These are phyloP conservation scores for Penicillium sp. DNA, from an alignment of 2,329 filamentous ascomycete genomes.

Conservation along the genomic window DNA sequence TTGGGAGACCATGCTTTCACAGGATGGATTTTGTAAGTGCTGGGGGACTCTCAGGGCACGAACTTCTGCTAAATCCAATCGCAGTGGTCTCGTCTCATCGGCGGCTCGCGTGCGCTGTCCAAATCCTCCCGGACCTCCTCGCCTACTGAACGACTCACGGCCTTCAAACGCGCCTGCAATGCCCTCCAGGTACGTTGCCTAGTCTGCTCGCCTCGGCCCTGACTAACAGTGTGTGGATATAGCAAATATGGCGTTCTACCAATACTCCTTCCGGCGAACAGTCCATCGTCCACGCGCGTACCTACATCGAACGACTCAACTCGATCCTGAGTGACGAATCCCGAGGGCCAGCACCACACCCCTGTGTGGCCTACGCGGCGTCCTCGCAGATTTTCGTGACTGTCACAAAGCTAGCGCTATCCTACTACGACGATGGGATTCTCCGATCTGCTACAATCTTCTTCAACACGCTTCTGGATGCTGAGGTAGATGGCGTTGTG, in stretches of 20 bases:
- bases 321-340: slow-evolving; percentile 82
- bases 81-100: slow-evolving; percentile 62
- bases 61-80: slow-evolving; percentile 3
- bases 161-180: slow-evolving; percentile 62
- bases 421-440: slow-evolving; percentile 79
- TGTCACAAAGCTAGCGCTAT: slow-evolving; percentile 82
- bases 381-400: slow-evolving; percentile 85
- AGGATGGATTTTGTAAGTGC: slow-evolving; percentile 48
- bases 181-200: slow-evolving; percentile 51
- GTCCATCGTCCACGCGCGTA: slow-evolving; percentile 51
- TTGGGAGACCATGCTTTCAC: slow-evolving; percentile 32
- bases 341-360: slow-evolving; percentile 80
- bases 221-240: slow-evolving; percentile 10
- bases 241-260: slow-evolving; percentile 62
- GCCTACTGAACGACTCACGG: slow-evolving; percentile 58
- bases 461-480: slow-evolving; percentile 90
- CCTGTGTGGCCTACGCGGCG: slow-evolving; percentile 83
- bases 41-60: slow-evolving; percentile 5
- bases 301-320: slow-evolving; percentile 56
- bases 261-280: slow-evolving; percentile 52
- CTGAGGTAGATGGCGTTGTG: slow-evolving; percentile 92
- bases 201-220: neutral
- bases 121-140: slow-evolving; percentile 54
- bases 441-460: slow-evolving; percentile 80
- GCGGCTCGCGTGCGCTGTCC: slow-evolving; percentile 50